Percentiles rank a stretch among this genome's conserved stretches.
phyloP scores from a whole-genome alignment of 352 stramenopile species.

The Phytophthora sojae region DNA sequence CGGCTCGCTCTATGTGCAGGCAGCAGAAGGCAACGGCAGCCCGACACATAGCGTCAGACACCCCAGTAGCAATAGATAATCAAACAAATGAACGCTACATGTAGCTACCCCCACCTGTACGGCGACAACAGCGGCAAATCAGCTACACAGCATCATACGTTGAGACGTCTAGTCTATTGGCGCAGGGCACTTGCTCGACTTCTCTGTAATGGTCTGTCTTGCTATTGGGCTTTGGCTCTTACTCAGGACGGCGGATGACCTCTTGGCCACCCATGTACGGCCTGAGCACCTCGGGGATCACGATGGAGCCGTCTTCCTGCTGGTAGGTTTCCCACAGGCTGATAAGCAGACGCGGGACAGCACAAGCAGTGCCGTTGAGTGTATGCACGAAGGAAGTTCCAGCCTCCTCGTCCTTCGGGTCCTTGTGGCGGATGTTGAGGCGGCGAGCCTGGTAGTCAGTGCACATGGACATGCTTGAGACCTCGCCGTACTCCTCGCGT shows the following conservation, averaged over 20 bases:
- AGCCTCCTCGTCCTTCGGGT: constrained; percentile 53
- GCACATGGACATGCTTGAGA: constrained; percentile 91
- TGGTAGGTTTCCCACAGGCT: constrained; percentile 89
- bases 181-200: constrained; percentile 14
- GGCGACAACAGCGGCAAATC: constrained; percentile 18
- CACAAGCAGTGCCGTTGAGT: constrained; percentile 88
- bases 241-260: constrained; percentile 49
- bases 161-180: constrained; percentile 23
- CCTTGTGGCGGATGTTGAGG: constrained; percentile 88
- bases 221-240: constrained; percentile 8
- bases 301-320: constrained; percentile 77
- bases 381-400: constrained; percentile 86
- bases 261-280: constrained; percentile 86
- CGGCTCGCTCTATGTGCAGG: constrained; percentile 43
- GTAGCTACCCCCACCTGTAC: constrained; percentile 3
- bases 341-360: constrained; percentile 85
- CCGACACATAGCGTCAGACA: constrained; percentile 21
- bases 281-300: constrained; percentile 79
- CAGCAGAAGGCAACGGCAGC: constrained; percentile 21
- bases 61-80: constrained; percentile 30
- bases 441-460: constrained; percentile 90
- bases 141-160: constrained; percentile 26
- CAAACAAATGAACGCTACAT: constrained; percentile 19
- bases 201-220: constrained; percentile 19
- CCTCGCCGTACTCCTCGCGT: constrained; percentile 77